A percentile compares a stretch with the other conserved stretches of the same genome.
Conservation (phyloP, 768 basidiomycete genomes). For the Leccinellum rugosiceps region DNA sequence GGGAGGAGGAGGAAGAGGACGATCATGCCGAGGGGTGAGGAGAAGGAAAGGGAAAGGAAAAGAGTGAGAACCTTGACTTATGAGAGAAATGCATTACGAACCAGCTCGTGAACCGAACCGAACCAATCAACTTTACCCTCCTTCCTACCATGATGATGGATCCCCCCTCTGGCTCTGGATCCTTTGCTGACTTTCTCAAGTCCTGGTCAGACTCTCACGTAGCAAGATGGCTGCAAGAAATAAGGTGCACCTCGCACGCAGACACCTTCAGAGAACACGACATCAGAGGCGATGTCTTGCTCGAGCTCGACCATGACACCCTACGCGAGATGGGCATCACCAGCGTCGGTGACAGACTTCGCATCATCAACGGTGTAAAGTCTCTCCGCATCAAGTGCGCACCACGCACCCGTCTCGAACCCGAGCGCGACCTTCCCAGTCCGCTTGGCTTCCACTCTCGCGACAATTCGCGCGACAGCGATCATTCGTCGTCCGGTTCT, state of each 20-base stretch:
- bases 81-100: background rate
- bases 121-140: background rate
- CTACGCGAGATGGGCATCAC: slow-evolving; percentile 88
- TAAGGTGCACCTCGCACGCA: slow-evolving; percentile 69
- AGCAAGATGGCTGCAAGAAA: slow-evolving; percentile 73
- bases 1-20: slow-evolving; percentile 19
- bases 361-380: slow-evolving; percentile 85
- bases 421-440: background rate
- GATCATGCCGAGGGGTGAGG: background rate
- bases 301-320: slow-evolving; percentile 85
- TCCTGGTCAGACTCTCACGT: slow-evolving; percentile 75
- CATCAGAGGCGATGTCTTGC: slow-evolving; percentile 85
- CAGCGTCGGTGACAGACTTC: slow-evolving; percentile 88
- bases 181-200: slow-evolving; percentile 60
- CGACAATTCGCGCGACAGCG: slow-evolving; percentile 22
- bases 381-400: slow-evolving; percentile 59
- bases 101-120: background rate
- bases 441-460: slow-evolving; percentile 17
- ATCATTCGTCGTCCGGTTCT: slow-evolving; percentile 24
- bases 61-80: background rate
- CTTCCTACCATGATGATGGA: background rate
- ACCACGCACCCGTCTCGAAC: slow-evolving; percentile 14
- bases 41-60: background rate
- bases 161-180: slow-evolving; percentile 56
- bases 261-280: slow-evolving; percentile 78